These are phyloP conservation scores for Pterocarpus macrocarpus DNA, from an alignment of 306 rosid species.

Conservation along the genomic window DNA sequence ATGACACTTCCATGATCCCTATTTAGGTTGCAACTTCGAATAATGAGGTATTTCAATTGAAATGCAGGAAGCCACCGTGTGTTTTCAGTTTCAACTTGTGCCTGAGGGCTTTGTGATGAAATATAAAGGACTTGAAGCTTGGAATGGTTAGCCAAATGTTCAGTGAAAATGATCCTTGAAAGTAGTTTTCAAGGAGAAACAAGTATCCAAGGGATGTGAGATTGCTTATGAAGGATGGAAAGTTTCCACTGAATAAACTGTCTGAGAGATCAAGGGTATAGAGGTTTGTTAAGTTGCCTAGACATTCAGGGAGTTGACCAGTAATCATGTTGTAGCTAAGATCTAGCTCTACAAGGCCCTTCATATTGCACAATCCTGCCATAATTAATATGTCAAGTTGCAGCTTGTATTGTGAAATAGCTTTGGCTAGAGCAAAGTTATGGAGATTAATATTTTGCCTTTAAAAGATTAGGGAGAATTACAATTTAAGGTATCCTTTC, in stretches of 20 bases:
- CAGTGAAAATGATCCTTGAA: slow-evolving; percentile 45
- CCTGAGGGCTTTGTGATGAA: neutral
- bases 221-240: slow-evolving; percentile 12
- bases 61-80: slow-evolving; percentile 40
- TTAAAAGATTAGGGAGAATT: no score
- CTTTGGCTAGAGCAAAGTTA: neutral
- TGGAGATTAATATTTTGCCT: no score
- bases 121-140: slow-evolving; percentile 32
- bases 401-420: no score
- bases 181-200: neutral
- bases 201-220: slow-evolving; percentile 25
- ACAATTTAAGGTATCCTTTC: no score
- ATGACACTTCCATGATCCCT: neutral
- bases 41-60: slow-evolving; percentile 28
- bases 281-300: slow-evolving; percentile 23
- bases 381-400: no score
- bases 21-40: slow-evolving; percentile 40
- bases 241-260: neutral
- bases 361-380: no score
- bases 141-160: slow-evolving; percentile 44
- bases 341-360: no score
- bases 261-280: slow-evolving; percentile 7
- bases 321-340: no score
- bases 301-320: slow-evolving; percentile 11
- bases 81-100: slow-evolving; percentile 36